Base-by-base conservation (phyloP, 1,284 basidiomycete species). In the Fomitopsis schrenkii region DNA sequence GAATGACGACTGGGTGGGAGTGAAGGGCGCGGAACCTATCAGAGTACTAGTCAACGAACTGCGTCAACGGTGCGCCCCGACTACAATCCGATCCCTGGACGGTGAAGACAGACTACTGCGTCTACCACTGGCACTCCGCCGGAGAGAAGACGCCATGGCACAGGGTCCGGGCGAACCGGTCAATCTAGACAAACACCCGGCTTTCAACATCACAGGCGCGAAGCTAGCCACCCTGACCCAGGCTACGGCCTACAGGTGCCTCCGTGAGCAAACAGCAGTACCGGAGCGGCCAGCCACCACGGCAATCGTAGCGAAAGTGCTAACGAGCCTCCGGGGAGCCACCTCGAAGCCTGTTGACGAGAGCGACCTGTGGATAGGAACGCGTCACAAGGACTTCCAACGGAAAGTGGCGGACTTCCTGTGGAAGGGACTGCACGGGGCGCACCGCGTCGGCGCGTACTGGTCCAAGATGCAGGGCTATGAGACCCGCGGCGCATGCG, bases 341-440 rank as follows among this genome's bases (percentile, higher is more conserved):
- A 22, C 22, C 22, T 22, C 22, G 22, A 22, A 22, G 22, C 22
- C 22, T 22, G 22, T 22, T 22, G 7, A 36, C 35, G 35, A 36
- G 19, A 28, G 3, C 22, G 22, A 22, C 44, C 56, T 69, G 5
- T 71, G 66, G 68, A 38, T 22, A 2, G 35, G 59, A 0, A 5
- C 64, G 44, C 54, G 65, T 10, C 57, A 67, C n/a, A 68, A 66
- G 57, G 66, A 72, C 55, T 48, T 77, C 17, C 46, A 66, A 0
- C 61, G 63, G 1, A 70, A 68, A 42, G 64, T 66, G 0, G n/a
- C 65, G 5, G 64, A 70, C 55, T 77, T 75, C 65, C 52, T 76
- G 8, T 78, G 74, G 75, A 73, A 63, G 54, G 19, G 60, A 0
- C 70, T 72, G 6, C 76, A 78, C 55, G 66, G 72, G 33, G 70